Evolutionary conservation across 2,329 filamentous ascomycete species (phyloP).

Genomic region (Aspergillus ruber): DNA sequence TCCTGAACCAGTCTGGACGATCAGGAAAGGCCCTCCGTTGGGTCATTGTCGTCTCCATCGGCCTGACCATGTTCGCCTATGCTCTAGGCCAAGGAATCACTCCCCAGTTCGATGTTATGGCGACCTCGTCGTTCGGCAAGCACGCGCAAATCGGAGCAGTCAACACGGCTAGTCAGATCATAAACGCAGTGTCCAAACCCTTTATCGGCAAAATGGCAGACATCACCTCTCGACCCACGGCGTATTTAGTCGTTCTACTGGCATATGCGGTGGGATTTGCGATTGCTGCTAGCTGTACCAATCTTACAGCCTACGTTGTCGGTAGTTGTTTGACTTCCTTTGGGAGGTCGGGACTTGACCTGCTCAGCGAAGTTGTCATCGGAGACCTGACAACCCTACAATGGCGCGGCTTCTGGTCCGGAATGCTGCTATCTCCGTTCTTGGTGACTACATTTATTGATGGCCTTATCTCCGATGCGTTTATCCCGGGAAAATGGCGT

Average conservation of each 20-base stretch:
- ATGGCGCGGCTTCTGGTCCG: slow-evolving; percentile 22
- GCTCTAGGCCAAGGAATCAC: slow-evolving; percentile 18
- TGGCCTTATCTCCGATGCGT: slow-evolving; percentile 38
- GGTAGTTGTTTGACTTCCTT: slow-evolving; percentile 21
- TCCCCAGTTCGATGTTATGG: slow-evolving; percentile 14
- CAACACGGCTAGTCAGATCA: slow-evolving; percentile 15
- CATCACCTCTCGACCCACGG: slow-evolving; percentile 20
- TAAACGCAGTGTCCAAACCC: slow-evolving; percentile 17
- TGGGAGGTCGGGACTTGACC: slow-evolving; percentile 22
- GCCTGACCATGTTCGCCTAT: slow-evolving; percentile 25
- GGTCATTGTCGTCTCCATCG: slow-evolving; percentile 15
- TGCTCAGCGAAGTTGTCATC: slow-evolving; percentile 23
- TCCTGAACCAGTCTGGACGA: slow-evolving; percentile 17
- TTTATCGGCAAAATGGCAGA: slow-evolving; percentile 18
- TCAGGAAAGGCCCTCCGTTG: slow-evolving; percentile 15
- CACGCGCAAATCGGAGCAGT: slow-evolving; percentile 12
- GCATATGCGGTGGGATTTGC: slow-evolving; percentile 19
- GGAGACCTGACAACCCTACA: slow-evolving; percentile 21
- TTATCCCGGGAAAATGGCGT: slow-evolving; percentile 42
- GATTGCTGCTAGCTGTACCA: slow-evolving; percentile 3
- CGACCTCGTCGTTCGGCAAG: slow-evolving; percentile 13
- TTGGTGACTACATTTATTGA: slow-evolving; percentile 37
- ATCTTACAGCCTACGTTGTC: slow-evolving; percentile 18
- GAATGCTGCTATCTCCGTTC: slow-evolving; percentile 23
- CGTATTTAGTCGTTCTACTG: slow-evolving; percentile 6